phyloP scores from a whole-genome alignment of 768 basidiomycete genomes.

The Erythrobasidium yunnanense region DNA sequence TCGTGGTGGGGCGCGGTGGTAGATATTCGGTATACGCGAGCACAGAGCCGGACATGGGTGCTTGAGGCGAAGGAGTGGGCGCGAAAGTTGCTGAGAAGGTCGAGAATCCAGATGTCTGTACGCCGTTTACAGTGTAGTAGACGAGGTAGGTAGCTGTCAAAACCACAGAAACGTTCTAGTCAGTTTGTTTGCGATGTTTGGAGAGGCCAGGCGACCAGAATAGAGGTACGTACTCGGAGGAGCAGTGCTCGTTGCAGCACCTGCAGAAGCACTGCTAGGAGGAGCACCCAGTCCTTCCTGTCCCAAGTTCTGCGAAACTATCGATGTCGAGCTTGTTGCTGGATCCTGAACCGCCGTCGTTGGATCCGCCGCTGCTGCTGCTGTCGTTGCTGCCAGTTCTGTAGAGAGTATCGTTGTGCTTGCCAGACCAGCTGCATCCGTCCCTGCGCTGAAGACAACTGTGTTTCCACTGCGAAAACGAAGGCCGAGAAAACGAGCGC shows the following conservation, averaged over 20 bases:
- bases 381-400: neutral
- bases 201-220: neutral
- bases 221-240: neutral
- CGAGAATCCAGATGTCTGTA: conserved; percentile 1
- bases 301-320: neutral
- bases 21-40: neutral
- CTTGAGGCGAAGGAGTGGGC: neutral
- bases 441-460: neutral
- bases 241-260: neutral
- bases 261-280: neutral
- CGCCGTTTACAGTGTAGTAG: conserved; percentile 1
- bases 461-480: neutral
- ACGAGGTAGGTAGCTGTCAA: conserved; percentile 19
- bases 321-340: too few relatives aligned
- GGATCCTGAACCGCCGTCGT: too few relatives aligned
- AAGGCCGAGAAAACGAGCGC: too few relatives aligned
- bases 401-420: neutral
- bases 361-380: too few relatives aligned
- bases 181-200: neutral
- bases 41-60: neutral
- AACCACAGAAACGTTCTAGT: too few relatives aligned
- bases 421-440: conserved; percentile 1
- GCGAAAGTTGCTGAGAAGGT: neutral
- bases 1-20: neutral
- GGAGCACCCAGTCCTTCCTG: neutral